These are phyloP conservation scores for Lasiodiplodia sp. DNA, from an alignment of 2,329 filamentous ascomycete genomes.

Conservation along the genomic window DNA sequence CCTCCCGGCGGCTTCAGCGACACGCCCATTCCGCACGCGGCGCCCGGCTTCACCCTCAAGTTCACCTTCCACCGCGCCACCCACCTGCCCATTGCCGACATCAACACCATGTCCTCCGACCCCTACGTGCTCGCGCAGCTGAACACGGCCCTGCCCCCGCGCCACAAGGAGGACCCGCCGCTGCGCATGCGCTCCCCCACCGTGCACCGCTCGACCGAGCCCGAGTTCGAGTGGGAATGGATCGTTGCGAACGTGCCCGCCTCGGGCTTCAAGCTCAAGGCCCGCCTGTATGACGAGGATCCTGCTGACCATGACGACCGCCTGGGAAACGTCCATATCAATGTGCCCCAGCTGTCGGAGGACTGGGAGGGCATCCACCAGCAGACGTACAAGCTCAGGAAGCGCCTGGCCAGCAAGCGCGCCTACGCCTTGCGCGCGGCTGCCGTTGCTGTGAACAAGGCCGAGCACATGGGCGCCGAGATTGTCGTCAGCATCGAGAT, in stretches of 20 bases:
- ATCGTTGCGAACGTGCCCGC: slow-evolving; percentile 85
- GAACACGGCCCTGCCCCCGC: slow-evolving; percentile 70
- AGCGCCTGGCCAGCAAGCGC: slow-evolving; percentile 84
- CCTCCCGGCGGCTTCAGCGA: slow-evolving; percentile 81
- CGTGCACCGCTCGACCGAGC: slow-evolving; percentile 73
- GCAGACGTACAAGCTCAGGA: slow-evolving; percentile 75
- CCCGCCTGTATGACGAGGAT: slow-evolving; percentile 89
- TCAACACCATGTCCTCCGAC: slow-evolving; percentile 79
- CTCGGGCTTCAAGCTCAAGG: slow-evolving; percentile 83
- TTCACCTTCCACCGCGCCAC: slow-evolving; percentile 83
- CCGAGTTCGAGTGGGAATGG: slow-evolving; percentile 86
- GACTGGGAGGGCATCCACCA: slow-evolving; percentile 73
- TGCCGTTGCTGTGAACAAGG: slow-evolving; percentile 66
- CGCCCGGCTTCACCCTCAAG: slow-evolving; percentile 82
- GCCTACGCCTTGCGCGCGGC: slow-evolving; percentile 79
- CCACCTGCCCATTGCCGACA: slow-evolving; percentile 83
- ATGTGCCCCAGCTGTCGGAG: slow-evolving; percentile 66
- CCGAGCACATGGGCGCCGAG: slow-evolving; percentile 71
- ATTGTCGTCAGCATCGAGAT: slow-evolving; percentile 78
- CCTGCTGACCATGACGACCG: slow-evolving; percentile 84
- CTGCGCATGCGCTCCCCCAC: slow-evolving; percentile 79
- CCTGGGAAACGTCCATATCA: slow-evolving; percentile 82
- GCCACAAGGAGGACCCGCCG: slow-evolving; percentile 86
- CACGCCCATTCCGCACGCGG: slow-evolving; percentile 77
- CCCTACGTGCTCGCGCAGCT: slow-evolving; percentile 83